Percentiles rank a stretch among this genome's conserved stretches.
These are phyloP conservation scores for Paramecium sonneborni DNA, from an alignment of 73 alveolate species.

Conservation along the genomic window DNA sequence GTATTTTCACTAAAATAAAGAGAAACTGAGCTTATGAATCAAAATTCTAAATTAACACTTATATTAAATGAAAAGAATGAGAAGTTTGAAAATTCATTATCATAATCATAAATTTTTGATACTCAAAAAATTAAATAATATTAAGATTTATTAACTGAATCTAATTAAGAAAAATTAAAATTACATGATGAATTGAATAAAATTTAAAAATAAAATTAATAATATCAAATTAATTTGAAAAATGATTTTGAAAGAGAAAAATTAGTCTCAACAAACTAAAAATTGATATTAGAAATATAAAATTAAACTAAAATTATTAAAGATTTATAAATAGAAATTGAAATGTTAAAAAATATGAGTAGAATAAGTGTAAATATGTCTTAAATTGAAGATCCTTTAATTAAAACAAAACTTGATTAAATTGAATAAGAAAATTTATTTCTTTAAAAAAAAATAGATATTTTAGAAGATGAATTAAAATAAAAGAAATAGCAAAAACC, in stretches of 20 bases:
- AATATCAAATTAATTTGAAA: neutral
- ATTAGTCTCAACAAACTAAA: neutral
- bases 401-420: neutral
- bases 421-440: slow-evolving; percentile 16
- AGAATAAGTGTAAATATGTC: slow-evolving; percentile 1
- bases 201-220: neutral
- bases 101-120: slow-evolving; percentile 10
- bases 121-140: neutral
- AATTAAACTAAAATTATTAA: neutral
- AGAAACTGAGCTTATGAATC: neutral
- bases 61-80: neutral
- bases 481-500: neutral
- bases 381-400: neutral
- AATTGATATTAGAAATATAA: neutral
- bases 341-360: neutral
- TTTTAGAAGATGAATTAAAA: slow-evolving; percentile 10
- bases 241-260: neutral
- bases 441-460: neutral
- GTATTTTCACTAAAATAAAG: neutral
- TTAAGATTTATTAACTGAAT: neutral
- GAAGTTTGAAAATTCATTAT: neutral
- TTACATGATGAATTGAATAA: neutral
- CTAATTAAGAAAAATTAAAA: neutral
- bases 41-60: neutral
- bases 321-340: slow-evolving; percentile 19